Conservation (phyloP, 2,329 filamentous ascomycete genomes). For the Pseudogymnoascus sp. region DNA sequence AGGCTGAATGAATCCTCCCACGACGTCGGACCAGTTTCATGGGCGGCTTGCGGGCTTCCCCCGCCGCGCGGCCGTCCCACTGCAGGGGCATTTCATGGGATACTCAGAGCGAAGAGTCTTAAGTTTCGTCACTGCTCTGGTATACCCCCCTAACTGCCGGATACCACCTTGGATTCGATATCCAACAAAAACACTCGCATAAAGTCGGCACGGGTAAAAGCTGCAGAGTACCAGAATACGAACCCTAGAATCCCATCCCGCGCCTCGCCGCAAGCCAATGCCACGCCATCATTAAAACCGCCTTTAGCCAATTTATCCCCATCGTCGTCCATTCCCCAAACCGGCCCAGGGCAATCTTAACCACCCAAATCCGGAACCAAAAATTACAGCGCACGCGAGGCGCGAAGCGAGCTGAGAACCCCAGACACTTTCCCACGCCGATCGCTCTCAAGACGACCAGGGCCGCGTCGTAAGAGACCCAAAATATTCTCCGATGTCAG, state of each 20-base stretch:
- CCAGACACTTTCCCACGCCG: background rate
- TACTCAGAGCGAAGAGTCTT: background rate
- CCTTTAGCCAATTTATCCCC: background rate
- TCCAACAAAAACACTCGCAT: background rate
- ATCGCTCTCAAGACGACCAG: background rate
- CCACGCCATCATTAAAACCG: background rate
- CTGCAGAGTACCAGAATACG: background rate
- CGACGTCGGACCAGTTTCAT: background rate
- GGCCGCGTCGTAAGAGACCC: background rate
- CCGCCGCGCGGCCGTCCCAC: background rate
- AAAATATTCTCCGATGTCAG: background rate
- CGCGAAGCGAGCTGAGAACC: background rate
- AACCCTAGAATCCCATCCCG: background rate
- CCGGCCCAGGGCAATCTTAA: background rate
- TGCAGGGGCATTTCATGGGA: background rate
- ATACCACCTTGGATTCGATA: background rate
- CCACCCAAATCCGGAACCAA: background rate
- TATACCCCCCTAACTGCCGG: background rate
- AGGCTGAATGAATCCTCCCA: background rate
- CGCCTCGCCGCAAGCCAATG: background rate
- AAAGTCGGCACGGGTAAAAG: conserved; percentile 1
- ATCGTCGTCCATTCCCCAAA: background rate
- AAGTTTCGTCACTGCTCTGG: background rate
- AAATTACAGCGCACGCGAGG: background rate
- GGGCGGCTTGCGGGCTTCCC: background rate